Conservation (phyloP, 1,284 basidiomycete genomes). For the Microbotryomycetes sp. region DNA sequence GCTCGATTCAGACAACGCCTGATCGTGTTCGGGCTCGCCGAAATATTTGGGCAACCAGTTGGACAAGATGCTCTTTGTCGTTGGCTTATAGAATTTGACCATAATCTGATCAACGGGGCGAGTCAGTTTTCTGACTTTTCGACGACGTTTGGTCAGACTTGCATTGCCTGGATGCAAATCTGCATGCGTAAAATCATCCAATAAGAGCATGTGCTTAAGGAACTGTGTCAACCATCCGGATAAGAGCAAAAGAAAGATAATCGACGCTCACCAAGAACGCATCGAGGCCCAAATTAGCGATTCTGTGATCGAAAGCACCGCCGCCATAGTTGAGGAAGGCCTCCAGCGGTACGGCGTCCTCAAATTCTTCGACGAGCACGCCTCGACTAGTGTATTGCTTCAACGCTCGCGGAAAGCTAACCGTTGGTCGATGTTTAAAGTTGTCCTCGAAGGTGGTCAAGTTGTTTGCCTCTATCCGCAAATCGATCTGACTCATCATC, state of each 20-base stretch:
- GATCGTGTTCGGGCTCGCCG: conserved; percentile 50
- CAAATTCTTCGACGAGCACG: conserved; percentile 83
- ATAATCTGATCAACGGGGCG: conserved; percentile 31
- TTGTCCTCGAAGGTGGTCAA: conserved; percentile 76
- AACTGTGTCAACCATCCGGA: not conserved
- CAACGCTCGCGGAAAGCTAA: conserved; percentile 85
- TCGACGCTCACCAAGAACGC: conserved; percentile 71
- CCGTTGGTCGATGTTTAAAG: conserved; percentile 65
- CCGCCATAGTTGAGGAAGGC: conserved; percentile 80
- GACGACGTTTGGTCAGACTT: conserved; percentile 52
- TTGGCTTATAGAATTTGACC: conserved; percentile 41
- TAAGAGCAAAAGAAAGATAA: not conserved
- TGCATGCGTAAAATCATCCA: conserved; percentile 97
- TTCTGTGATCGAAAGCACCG: conserved; percentile 77
- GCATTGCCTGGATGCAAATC: conserved; percentile 94
- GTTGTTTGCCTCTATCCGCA: conserved; percentile 85
- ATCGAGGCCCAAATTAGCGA: conserved; percentile 89
- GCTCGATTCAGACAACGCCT: conserved; percentile 22
- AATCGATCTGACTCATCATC: conserved; percentile 93
- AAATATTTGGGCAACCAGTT: conserved; percentile 37
- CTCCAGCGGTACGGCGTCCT: conserved; percentile 88
- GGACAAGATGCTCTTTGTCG: conserved; percentile 30
- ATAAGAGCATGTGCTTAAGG: conserved; percentile 83
- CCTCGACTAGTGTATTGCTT: conserved; percentile 68
- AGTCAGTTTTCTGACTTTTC: not conserved